These are phyloP conservation scores for Yarrowia keelungensis DNA, from an alignment of 805 yeast species.

Conservation along the genomic window DNA sequence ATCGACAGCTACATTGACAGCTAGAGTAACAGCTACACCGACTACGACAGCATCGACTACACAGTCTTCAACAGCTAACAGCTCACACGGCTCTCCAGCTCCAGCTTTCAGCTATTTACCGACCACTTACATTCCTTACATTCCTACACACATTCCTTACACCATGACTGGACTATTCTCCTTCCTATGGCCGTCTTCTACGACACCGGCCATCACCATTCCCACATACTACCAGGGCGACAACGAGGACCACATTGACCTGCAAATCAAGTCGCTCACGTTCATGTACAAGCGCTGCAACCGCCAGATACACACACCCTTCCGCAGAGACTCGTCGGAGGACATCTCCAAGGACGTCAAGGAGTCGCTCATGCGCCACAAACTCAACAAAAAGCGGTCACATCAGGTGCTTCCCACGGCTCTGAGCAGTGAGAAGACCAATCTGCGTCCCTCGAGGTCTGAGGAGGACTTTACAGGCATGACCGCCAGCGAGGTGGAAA, in stretches of 20 bases:
- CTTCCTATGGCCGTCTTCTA: constrained; percentile 43
- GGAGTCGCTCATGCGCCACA: constrained; percentile 31
- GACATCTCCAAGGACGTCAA: constrained; percentile 17
- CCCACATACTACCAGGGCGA: constrained; percentile 59
- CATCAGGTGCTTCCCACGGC: constrained; percentile 28
- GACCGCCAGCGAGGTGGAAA: constrained; percentile 47
- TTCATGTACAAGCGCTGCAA: constrained; percentile 64
- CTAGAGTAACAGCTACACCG: too few relatives aligned
- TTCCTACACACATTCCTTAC: not conserved
- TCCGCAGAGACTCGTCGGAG: constrained; percentile 32
- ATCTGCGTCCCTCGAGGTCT: constrained; percentile 4
- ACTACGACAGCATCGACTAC: not conserved
- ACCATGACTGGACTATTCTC: constrained; percentile 42
- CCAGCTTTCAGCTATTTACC: too few relatives aligned
- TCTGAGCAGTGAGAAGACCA: not conserved
- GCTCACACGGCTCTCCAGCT: too few relatives aligned
- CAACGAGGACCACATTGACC: constrained; percentile 63
- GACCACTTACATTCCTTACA: constrained; percentile 9
- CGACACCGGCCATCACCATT: constrained; percentile 53
- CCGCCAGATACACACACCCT: constrained; percentile 21
- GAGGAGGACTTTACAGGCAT: constrained; percentile 43
- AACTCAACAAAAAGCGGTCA: constrained; percentile 30
- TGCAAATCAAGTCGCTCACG: constrained; percentile 64
- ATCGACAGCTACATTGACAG: too few relatives aligned
- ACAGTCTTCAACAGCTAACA: not conserved